Evolutionary conservation across 2,329 filamentous ascomycete species (phyloP), one percentile per base, ranked within the genome.

Genomic region (Fusarium sp.): DNA sequence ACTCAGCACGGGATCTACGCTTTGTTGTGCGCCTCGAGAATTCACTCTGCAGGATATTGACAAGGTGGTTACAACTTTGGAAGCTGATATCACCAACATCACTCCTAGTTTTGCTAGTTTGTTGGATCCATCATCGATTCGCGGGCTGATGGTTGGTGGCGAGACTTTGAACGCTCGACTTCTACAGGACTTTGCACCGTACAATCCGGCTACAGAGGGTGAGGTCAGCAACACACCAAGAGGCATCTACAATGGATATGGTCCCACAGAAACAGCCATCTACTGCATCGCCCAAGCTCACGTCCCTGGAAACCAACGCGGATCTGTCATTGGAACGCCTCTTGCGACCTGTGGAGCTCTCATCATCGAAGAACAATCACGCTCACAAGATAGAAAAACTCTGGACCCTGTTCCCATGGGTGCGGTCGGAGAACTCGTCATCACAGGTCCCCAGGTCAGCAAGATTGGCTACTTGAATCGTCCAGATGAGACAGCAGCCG

Each of bases 171-270:
- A 50, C 11, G 17, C 63, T 13, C 53, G 44, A 1, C 47, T 67
- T 1, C 22, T 67, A 17, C 64, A 39, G 7, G 40, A 59, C 5
- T 67, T 67, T 33, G 14, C 64, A 6, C 30, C 1, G 1, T 33
- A 37, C 14, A 67, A 67, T 1, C 35, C 43, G 0, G 1, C 6
- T 1, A 6, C 3, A n/a, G 11, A 15, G 0, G 15, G 22, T 0
- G 39, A 35, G 9, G 0, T 6, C 2, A 2, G 15, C 1, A 1
- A 35, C 22, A 30, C 22, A 1, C 63, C 63, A 0, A 8, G 6
- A 0, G 64, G 64, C 3, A 67, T 67, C 6, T 67, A 56, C 6
- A 67, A 67, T 3, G 63, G 64, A 5, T 67, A 67, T 15, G 64
- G 63, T 0, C 64, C 64, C 0, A 67, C 64, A 0, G 64, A 67